Evolutionary conservation across 352 stramenopile species (phyloP).

Genomic region (Vaucheria bursata): DNA sequence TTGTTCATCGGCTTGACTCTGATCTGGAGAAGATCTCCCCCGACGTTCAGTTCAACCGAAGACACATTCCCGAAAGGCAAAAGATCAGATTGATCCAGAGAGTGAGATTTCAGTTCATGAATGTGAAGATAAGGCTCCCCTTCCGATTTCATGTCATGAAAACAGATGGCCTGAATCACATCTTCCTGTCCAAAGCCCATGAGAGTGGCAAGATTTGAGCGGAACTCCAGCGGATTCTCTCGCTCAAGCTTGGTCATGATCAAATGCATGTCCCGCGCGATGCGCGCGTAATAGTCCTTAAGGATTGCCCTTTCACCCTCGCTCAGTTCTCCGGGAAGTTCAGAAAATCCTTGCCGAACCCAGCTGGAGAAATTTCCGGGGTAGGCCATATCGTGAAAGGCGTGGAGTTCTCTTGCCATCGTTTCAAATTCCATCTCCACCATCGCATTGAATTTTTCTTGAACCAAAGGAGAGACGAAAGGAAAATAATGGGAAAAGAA

Average conservation of each 20-base stretch:
- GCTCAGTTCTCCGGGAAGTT: neutral
- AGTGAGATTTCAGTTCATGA: neutral
- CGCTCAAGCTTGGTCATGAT: no score
- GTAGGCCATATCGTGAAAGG: no score
- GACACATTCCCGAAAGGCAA: neutral
- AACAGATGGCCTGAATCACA: neutral
- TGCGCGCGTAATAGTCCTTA: neutral
- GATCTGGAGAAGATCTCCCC: neutral
- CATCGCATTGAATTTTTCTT: neutral
- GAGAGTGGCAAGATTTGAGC: neutral
- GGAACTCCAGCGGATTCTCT: no score
- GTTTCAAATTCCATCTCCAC: neutral
- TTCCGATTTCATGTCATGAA: neutral
- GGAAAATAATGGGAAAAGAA: neutral
- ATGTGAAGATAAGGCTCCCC: neutral
- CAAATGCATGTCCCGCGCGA: neutral
- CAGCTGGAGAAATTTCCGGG: neutral
- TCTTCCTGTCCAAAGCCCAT: neutral
- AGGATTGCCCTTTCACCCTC: neutral
- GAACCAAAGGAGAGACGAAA: neutral
- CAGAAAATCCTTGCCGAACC: neutral
- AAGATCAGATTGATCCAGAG: no score
- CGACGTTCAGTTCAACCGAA: neutral
- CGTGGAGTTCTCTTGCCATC: neutral
- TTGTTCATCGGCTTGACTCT: neutral